Evolutionary conservation across 768 basidiomycete genomes (phyloP), one percentile per base, ranked within the genome.

Genomic region (Xerocomellus amylosporus): DNA sequence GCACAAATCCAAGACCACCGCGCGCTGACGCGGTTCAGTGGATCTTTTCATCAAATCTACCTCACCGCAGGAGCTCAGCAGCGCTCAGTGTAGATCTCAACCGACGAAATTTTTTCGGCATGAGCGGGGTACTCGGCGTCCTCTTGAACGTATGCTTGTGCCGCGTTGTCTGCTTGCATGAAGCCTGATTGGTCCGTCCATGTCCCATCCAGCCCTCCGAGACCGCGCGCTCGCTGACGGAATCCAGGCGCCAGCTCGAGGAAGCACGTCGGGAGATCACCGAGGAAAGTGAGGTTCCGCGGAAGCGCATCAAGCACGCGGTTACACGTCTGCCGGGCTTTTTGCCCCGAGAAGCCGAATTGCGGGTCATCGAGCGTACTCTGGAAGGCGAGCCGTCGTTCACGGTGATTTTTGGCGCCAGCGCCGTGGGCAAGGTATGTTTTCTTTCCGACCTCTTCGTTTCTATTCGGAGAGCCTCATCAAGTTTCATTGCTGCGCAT

Each of bases 381-480:
- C 69, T 92, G 26, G 83, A 83, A 51, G 69, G 77, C 9, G 86
- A 90, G 33, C 88, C 90, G 5, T 82, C 87, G 2, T 92, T 92
- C 64, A 91, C 88, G 0, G 77, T 92, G 8, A 73, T 92, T 8
- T 90, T 89, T 54, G 90, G 90, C 4, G 87, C 88, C 30, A 88
- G 87, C 56, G 85, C 86, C 9, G 87, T 87, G 2, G 90, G 91
- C 55, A 93, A 93, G 83, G 88, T 83, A 53, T 10, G 65, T 51
- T 12, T 30, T 49, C 28, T 20, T n/a, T 19, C 19, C 8, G 13
- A 12, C 26, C 14, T 47, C 17, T 49, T 46, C 31, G 17, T 51
- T 49, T 37, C 13, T 53, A n/a, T 19, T 43, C 37, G 12, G 26
- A 19, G 31, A 50, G 39, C 47, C 52, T 61, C 48, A 47, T 33